Evolutionary conservation across 2,329 filamentous ascomycete species (phyloP), one percentile per base, ranked within the genome.

Genomic region (Botrytis hyacinthi): DNA sequence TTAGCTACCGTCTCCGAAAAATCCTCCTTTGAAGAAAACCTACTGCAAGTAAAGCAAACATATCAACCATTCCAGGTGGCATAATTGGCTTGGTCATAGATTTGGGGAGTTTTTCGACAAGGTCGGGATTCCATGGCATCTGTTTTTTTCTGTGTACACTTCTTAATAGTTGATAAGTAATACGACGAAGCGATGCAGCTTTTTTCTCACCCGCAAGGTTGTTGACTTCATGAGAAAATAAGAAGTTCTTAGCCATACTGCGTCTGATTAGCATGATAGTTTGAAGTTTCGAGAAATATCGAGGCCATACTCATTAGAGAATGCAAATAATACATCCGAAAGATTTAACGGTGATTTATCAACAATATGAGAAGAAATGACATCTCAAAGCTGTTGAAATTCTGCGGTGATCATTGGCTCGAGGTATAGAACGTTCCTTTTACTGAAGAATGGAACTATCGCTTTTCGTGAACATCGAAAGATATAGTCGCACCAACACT

Each of bases 1-100:
- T 60, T 4, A 37, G 57, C 18, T 22, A 60, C 20, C 32, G 9
- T 37, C 10, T 67, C 42, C 10, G n/a, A 32, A 67, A 68, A 22
- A 8, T 4, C 42, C 8, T 37, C 44, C 44, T 22, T 9, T 22
- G 44, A 14, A 9, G 32, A 44, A 22, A 37, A 71, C 60, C 69
- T 42, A 76, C 72, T 35, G 69, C 72, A 69, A 71, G 73, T 61
- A 76, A 68, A 46, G 69, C 69, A 20, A 76, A 37, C 72, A 75
- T 67, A 44, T 76, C 73, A 51, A 74, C 32, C 20, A 44, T 16
- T 18, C 16, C 42, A 44, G 16, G 42, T 44, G 16, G 42, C 42
- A 44, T 44, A 44, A 44, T 44, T 18, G 42, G 16, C 42, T 44
- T 18, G 16, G 42, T 44, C 42, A 18, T 32, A 75, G 54, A 73